These are phyloP conservation scores for Mrakiaceae sp. DNA, from an alignment of 1,284 basidiomycete species.

Conservation along the genomic window DNA sequence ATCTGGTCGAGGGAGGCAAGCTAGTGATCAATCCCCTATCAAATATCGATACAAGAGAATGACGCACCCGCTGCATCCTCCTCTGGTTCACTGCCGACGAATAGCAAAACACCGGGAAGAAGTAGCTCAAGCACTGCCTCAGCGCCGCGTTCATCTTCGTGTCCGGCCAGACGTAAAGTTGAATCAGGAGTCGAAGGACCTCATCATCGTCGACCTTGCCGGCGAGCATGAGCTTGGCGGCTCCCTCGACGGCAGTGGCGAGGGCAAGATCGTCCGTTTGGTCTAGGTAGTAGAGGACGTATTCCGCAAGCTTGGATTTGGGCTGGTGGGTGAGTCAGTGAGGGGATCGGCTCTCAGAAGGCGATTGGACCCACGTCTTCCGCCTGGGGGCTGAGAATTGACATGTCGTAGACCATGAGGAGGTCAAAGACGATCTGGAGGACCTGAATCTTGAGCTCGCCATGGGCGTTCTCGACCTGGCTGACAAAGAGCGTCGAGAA, in stretches of 20 bases:
- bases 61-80: slow-evolving; percentile 58
- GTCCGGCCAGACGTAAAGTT: slow-evolving; percentile 78
- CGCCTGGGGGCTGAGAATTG: slow-evolving; percentile 28
- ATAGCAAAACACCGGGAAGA: slow-evolving; percentile 89
- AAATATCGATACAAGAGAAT: background rate
- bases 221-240: slow-evolving; percentile 79
- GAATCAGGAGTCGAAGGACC: slow-evolving; percentile 66
- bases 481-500: slow-evolving; percentile 75
- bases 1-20: slow-evolving; percentile 42
- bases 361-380: slow-evolving; percentile 9
- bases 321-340: background rate
- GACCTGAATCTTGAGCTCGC: slow-evolving; percentile 65
- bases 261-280: slow-evolving; percentile 44
- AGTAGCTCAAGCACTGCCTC: slow-evolving; percentile 88
- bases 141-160: slow-evolving; percentile 76
- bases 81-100: slow-evolving; percentile 69
- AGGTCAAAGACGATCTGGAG: slow-evolving; percentile 84
- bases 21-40: background rate
- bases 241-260: slow-evolving; percentile 67
- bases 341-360: no score
- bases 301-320: slow-evolving; percentile 29
- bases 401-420: slow-evolving; percentile 74
- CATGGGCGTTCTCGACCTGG: slow-evolving; percentile 67
- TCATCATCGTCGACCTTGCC: slow-evolving; percentile 68
- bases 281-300: slow-evolving; percentile 64